These are phyloP conservation scores for Coemansia pectinata DNA, from an alignment of 192 early-diverging fungal genomes.

Conservation along the genomic window DNA sequence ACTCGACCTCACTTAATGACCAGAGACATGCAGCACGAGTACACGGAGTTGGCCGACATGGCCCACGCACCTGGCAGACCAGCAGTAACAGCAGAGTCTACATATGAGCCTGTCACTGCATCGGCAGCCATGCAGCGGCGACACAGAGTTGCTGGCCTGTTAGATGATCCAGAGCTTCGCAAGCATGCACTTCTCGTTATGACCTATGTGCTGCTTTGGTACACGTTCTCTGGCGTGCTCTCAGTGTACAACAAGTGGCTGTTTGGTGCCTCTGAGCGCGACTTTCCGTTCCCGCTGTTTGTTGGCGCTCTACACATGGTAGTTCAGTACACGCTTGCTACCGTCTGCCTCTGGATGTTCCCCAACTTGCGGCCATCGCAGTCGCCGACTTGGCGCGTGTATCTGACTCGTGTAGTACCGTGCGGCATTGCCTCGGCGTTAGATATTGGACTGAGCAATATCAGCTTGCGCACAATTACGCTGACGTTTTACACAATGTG, in stretches of 20 bases:
- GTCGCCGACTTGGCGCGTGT: constrained; percentile 58
- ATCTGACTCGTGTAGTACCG: constrained; percentile 74
- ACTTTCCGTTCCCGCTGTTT: constrained; percentile 88
- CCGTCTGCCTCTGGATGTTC: constrained; percentile 57
- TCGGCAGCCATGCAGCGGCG: background rate
- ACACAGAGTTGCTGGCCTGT: constrained; percentile 11
- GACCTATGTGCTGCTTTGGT: constrained; percentile 59
- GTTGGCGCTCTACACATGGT: constrained; percentile 83
- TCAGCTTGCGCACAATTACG: constrained; percentile 81
- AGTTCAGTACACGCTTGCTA: constrained; percentile 72
- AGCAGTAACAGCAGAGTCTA: constrained; percentile 7
- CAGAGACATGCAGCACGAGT: constrained; percentile 28
- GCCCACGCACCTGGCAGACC: constrained; percentile 5
- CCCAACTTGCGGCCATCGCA: constrained; percentile 64
- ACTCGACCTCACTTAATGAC: constrained; percentile 7
- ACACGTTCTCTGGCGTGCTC: constrained; percentile 68
- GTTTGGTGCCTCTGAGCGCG: constrained; percentile 75
- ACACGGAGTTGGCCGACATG: constrained; percentile 43
- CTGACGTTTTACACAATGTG: constrained; percentile 93
- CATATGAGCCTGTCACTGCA: constrained; percentile 3
- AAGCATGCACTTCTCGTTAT: constrained; percentile 36
- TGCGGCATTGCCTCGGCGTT: constrained; percentile 86
- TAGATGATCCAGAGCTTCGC: constrained; percentile 29
- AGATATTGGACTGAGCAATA: constrained; percentile 90
- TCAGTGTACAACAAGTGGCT: constrained; percentile 95